Base-by-base conservation (phyloP, 768 basidiomycete genomes). In the Xanthoconium stramineum region DNA sequence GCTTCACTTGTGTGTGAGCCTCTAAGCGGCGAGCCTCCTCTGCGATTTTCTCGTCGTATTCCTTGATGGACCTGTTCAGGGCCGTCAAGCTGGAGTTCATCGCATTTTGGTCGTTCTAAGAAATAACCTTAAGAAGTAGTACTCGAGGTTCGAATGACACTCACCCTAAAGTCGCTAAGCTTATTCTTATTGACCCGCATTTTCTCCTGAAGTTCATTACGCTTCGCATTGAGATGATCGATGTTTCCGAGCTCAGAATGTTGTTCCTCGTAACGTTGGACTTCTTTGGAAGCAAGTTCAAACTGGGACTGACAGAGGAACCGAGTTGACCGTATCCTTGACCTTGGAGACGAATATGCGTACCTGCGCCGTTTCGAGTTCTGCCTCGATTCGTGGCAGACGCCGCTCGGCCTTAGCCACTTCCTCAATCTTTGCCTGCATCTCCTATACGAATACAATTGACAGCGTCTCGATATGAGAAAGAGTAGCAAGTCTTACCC, bases 1-100 rank as follows among this genome's bases (percentile, higher is more conserved):
- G 84, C 63, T 84, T 85, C 13, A 74, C 80, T 61, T 88, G 83
- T 3, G 82, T 82, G 58, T 83, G 78, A 6, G 73, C 73, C 56
- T 75, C 84, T 72, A 82, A 76, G 40, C 79, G 82, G 32, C 69
- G 72, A 7, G 77, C 75, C 67, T 89, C 87, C 33, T 74, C 75
- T 7, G 62, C 70, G 45, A 93, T 84, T 49, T 81, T 75, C 17
- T 68, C 61, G 2, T 81, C 68, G n/a, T 73, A 65, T 0, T 73
- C 70, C 17, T 60, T 57, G 45, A 80, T 77, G 14, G 68, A 55
- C 28, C 50, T 63, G 24, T 74, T 69, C 28, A 72, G 56, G 5
- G 64, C 65, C 6, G 67, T 70, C 38, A 82, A 68, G 50, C 72
- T 75, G 5, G 62, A 57, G 45, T 79, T 76, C 69, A 88, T 84